Base-by-base conservation (phyloP, 1,284 basidiomycete species). In the Xerocomus minutiporus region DNA sequence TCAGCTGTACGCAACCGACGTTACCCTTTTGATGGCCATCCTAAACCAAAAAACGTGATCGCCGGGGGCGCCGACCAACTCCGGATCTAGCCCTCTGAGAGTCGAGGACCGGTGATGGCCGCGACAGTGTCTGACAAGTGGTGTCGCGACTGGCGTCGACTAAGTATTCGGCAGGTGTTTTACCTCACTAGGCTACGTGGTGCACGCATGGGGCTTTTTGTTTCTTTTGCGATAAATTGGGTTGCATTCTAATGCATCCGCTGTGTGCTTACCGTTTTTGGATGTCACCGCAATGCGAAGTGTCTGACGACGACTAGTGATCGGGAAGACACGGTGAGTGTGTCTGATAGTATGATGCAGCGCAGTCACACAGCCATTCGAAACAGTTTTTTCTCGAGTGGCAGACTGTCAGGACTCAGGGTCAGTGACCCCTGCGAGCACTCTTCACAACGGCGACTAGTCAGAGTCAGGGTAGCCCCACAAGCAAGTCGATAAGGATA, bases 361-460 rank as follows among this genome's bases (percentile, higher is more conserved):
- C 12, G 31, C 31, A 32, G 11, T 9, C 31, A 9, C 31, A 32
- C 31, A 32, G 31, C 31, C 31, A 31, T 31, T 31, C 29, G 29
- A 31, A 31, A 5, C 28, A 29, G 28, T 29, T 29, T 29, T 29
- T 29, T 29, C 3, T 29, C 8, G 20, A 20, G 20, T 20, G 20
- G 20, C 20, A 20, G 20, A 20, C 20, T 20, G 20, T 20, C 20
- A 20, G 20, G 20, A 20, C 20, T 20, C 59, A 65, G 62, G 63
- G 60, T 60, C 63, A 53, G 59, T 52, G 61, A 51, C 15, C 46
- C 23, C 40, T 50, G 48, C 26, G 41, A 50, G 31, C 8, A 20
- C 17, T 20, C 7, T n/a, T 35, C 17, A 38, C n/a, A 8, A 38
- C 38, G 38, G 38, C 38, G 38, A 40, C n/a, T 20, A 8, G 11